phyloP scores from a whole-genome alignment of 495 filamentous ascomycete genomes.

The Podospora appendiculata region DNA sequence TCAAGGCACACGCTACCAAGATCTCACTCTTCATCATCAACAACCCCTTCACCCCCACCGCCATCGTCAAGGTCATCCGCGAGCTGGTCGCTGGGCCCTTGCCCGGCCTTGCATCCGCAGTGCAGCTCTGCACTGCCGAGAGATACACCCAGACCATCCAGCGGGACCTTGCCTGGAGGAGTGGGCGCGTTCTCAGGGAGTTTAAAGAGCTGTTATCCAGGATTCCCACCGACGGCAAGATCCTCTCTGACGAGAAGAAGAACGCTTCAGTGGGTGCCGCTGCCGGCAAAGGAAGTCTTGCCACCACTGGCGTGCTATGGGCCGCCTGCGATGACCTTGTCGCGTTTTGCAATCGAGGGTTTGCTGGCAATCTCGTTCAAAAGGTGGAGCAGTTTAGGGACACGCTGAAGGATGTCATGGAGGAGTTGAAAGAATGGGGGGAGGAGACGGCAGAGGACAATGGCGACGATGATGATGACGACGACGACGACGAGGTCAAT shows the following conservation, averaged over 20 bases:
- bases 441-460: slow-evolving; percentile 50
- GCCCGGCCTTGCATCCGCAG: slow-evolving; percentile 61
- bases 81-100: slow-evolving; percentile 59
- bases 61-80: slow-evolving; percentile 56
- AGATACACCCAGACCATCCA: slow-evolving; percentile 53
- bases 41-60: slow-evolving; percentile 73
- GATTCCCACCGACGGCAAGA: slow-evolving; percentile 40
- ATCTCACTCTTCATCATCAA: slow-evolving; percentile 78
- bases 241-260: slow-evolving; percentile 33
- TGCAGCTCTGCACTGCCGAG: slow-evolving; percentile 51
- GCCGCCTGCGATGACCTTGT: slow-evolving; percentile 65
- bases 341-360: slow-evolving; percentile 52
- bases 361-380: slow-evolving; percentile 51
- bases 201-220: slow-evolving; percentile 31
- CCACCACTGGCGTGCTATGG: slow-evolving; percentile 55
- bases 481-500: slow-evolving; percentile 26
- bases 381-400: slow-evolving; percentile 62
- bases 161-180: slow-evolving; percentile 43
- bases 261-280: slow-evolving; percentile 27
- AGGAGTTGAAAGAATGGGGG: slow-evolving; percentile 80
- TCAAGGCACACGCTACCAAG: slow-evolving; percentile 78
- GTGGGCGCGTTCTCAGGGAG: slow-evolving; percentile 38
- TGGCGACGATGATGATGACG: slow-evolving; percentile 32
- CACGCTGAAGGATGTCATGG: slow-evolving; percentile 68
- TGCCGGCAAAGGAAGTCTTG: slow-evolving; percentile 46